phyloP scores from a whole-genome alignment of 106 monocot genomes.

The Posidonia australis region DNA sequence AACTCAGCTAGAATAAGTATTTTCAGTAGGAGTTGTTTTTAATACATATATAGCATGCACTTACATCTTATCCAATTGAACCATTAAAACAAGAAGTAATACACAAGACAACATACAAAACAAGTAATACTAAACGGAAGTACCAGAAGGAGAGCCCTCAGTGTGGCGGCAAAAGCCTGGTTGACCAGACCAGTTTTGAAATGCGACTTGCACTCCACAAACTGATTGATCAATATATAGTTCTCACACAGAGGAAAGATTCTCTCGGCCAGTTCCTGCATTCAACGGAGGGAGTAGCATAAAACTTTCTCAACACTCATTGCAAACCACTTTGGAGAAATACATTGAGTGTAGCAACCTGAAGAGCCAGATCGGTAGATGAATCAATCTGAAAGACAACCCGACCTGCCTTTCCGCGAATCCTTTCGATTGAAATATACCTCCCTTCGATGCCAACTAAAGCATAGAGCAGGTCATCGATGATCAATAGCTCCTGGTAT shows the following conservation, averaged over 20 bases:
- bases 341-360: conserved; percentile 24
- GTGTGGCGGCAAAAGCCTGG: conserved; percentile 89
- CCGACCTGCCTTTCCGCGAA: conserved; percentile 50
- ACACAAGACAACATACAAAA: too few relatives aligned
- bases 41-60: too few relatives aligned
- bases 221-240: conserved; percentile 60
- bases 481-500: conserved; percentile 82
- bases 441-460: conserved; percentile 89
- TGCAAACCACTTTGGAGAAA: neutral
- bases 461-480: conserved; percentile 81
- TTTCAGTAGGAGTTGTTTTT: too few relatives aligned
- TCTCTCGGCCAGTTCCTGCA: conserved; percentile 74
- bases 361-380: conserved; percentile 80
- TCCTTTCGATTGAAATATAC: conserved; percentile 74
- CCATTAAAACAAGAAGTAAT: too few relatives aligned
- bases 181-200: conserved; percentile 83
- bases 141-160: conserved; percentile 84
- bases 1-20: too few relatives aligned
- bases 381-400: conserved; percentile 69
- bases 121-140: too few relatives aligned
- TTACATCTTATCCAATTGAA: too few relatives aligned
- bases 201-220: conserved; percentile 84
- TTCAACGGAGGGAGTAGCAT: neutral
- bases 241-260: conserved; percentile 82
- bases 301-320: neutral